Conservation (phyloP, 345 rosid genomes). For the Noccaea caerulescens region DNA sequence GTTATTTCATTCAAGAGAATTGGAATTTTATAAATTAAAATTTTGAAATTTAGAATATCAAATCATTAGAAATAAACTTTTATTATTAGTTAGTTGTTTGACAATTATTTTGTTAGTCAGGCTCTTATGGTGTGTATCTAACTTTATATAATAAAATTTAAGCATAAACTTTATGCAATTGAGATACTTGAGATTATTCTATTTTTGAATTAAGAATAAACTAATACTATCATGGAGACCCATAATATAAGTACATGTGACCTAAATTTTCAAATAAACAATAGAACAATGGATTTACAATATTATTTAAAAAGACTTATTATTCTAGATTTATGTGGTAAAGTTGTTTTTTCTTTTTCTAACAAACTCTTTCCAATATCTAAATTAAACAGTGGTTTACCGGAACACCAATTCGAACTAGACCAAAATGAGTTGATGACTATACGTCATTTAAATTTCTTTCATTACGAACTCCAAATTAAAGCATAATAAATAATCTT, state of each 20-base stretch:
- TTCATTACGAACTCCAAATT: background rate
- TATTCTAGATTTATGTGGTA: background rate
- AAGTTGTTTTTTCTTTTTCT: slow-evolving; percentile 4
- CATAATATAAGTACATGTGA: slow-evolving; percentile 20
- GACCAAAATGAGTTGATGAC: background rate
- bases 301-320: background rate
- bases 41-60: no score
- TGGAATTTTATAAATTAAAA: no score
- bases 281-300: background rate
- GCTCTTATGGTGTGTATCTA: no score
- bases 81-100: no score
- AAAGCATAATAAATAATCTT: background rate
- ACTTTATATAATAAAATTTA: background rate
- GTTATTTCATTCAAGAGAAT: no score
- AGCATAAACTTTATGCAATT: slow-evolving; percentile 14
- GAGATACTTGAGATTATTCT: slow-evolving; percentile 29
- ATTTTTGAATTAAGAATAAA: background rate
- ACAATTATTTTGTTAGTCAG: no score
- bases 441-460: background rate
- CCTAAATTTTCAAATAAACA: slow-evolving; percentile 23
- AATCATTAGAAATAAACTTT: no score
- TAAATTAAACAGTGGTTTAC: background rate
- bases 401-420: background rate
- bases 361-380: background rate
- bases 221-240: slow-evolving; percentile 32